A percentile compares a stretch with the other conserved stretches of the same genome.
These are phyloP conservation scores for Wickerhamomyces sydowiorum DNA, from an alignment of 805 yeast genomes.

Conservation along the genomic window DNA sequence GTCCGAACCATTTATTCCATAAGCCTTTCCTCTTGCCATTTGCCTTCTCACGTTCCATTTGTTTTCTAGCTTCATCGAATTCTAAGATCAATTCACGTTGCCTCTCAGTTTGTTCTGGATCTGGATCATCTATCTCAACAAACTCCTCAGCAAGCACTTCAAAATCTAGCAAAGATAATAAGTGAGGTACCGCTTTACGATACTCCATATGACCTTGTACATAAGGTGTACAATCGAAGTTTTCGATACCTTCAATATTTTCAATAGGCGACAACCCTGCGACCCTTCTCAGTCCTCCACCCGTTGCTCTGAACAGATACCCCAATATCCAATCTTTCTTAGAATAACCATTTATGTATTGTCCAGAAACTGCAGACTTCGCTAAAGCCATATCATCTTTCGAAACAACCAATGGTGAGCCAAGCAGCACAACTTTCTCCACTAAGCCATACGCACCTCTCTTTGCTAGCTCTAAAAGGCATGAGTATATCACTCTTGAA, in stretches of 20 bases:
- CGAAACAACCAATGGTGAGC: slow-evolving; percentile 80
- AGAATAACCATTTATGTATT: slow-evolving; percentile 86
- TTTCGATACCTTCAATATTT: slow-evolving; percentile 61
- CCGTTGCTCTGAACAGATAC: slow-evolving; percentile 88
- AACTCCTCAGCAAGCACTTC: slow-evolving; percentile 86
- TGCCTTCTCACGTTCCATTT: slow-evolving; percentile 41
- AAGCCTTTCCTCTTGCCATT: slow-evolving; percentile 29
- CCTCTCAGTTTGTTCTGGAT: slow-evolving; percentile 78
- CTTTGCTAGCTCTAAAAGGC: slow-evolving; percentile 79
- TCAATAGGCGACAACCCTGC: slow-evolving; percentile 83
- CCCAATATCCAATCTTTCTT: slow-evolving; percentile 95
- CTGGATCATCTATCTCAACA: slow-evolving; percentile 93
- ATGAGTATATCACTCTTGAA: slow-evolving; percentile 85
- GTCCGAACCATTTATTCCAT: slow-evolving; percentile 43
- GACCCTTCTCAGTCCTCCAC: slow-evolving; percentile 89
- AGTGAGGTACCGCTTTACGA: slow-evolving; percentile 85
- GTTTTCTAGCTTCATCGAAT: slow-evolving; percentile 77
- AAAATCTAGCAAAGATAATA: slow-evolving; percentile 66
- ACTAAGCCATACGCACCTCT: slow-evolving; percentile 83
- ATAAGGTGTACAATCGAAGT: slow-evolving; percentile 76
- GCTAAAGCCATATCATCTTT: slow-evolving; percentile 73
- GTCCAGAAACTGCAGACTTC: slow-evolving; percentile 82
- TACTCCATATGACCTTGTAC: slow-evolving; percentile 98
- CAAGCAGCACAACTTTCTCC: slow-evolving; percentile 83
- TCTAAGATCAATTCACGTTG: slow-evolving; percentile 79